Conservation (phyloP, 306 rosid species). For the Vicia sativa region DNA sequence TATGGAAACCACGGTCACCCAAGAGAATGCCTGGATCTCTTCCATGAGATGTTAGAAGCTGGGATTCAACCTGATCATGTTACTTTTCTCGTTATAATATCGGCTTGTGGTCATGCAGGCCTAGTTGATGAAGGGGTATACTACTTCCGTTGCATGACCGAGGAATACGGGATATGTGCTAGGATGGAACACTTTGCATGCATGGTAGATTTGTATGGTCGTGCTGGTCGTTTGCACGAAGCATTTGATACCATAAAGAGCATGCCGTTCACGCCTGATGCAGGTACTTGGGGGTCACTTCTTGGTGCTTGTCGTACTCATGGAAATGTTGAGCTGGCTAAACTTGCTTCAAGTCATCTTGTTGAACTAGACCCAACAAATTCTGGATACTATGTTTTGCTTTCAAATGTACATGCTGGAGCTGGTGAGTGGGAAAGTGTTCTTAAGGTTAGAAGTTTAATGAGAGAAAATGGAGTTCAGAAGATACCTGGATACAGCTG, state of each 20-base stretch:
- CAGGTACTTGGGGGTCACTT: slow-evolving; percentile 88
- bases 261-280: slow-evolving; percentile 81
- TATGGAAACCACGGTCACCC: slow-evolving; percentile 73
- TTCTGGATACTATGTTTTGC: slow-evolving; percentile 79
- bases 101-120: slow-evolving; percentile 87
- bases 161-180: slow-evolving; percentile 60
- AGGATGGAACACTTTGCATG: slow-evolving; percentile 81
- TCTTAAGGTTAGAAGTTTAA: slow-evolving; percentile 60
- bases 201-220: slow-evolving; percentile 78
- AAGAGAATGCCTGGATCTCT: slow-evolving; percentile 57
- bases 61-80: slow-evolving; percentile 73
- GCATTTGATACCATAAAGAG: slow-evolving; percentile 68
- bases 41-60: slow-evolving; percentile 60
- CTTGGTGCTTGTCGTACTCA: slow-evolving; percentile 87
- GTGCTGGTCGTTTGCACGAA: slow-evolving; percentile 66
- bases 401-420: slow-evolving; percentile 71
- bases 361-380: slow-evolving; percentile 69
- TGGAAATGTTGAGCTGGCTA: slow-evolving; percentile 75
- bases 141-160: slow-evolving; percentile 67
- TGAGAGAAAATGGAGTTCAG: slow-evolving; percentile 75
- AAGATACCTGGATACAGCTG: slow-evolving; percentile 83
- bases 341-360: slow-evolving; percentile 62
- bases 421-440: slow-evolving; percentile 77
- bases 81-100: slow-evolving; percentile 76
- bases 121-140: slow-evolving; percentile 59